Evolutionary conservation across 2,329 filamentous ascomycete genomes (phyloP).

Genomic region (Byssoonygena ceratinophila): DNA sequence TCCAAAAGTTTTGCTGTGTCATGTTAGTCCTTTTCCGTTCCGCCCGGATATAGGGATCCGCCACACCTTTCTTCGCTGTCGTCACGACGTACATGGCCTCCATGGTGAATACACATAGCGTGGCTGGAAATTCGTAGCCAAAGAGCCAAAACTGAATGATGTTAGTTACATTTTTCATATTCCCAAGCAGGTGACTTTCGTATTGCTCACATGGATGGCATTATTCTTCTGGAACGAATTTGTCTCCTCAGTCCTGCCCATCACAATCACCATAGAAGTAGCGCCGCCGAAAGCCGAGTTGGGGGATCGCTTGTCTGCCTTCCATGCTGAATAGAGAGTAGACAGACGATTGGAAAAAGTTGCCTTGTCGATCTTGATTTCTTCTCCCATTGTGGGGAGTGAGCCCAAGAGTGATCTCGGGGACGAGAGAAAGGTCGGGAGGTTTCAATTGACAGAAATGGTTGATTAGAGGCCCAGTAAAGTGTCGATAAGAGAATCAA

Average conservation of each 20-base stretch:
- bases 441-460: neutral
- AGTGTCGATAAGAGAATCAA: too few relatives aligned
- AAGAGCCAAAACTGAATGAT: constrained; percentile 79
- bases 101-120: constrained; percentile 79
- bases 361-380: constrained; percentile 92
- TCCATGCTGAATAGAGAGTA: constrained; percentile 84
- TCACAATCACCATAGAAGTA: constrained; percentile 75
- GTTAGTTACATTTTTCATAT: neutral
- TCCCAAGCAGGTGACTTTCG: neutral
- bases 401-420: neutral
- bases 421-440: neutral
- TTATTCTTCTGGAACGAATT: constrained; percentile 91
- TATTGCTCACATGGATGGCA: constrained; percentile 69
- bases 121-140: constrained; percentile 96
- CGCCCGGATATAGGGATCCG: constrained; percentile 15
- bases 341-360: constrained; percentile 88
- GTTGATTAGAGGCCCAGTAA: too few relatives aligned
- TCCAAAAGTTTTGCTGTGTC: constrained; percentile 77
- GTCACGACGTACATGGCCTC: constrained; percentile 88
- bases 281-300: constrained; percentile 78
- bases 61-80: constrained; percentile 85
- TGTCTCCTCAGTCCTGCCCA: constrained; percentile 88
- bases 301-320: constrained; percentile 81
- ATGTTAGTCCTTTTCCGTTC: constrained; percentile 23
- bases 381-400: constrained; percentile 48